These are phyloP conservation scores for Chimonanthus praecox DNA, from an alignment of 164 flowering plant species.

Conservation along the genomic window DNA sequence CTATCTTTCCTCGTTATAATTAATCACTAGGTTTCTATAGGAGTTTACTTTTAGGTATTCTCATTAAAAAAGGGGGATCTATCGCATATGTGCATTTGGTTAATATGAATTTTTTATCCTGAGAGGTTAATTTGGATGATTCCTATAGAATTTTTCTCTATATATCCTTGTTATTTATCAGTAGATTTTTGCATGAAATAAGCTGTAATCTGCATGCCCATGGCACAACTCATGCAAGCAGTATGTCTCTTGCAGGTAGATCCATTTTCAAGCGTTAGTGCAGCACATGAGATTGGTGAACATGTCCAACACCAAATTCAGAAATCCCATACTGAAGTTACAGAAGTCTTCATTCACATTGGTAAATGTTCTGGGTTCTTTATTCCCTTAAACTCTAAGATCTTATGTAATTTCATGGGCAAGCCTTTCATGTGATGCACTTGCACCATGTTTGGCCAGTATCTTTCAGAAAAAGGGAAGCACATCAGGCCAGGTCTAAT, in stretches of 20 bases:
- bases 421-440: neutral
- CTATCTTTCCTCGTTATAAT: too few relatives aligned
- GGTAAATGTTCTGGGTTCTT: constrained; percentile 34
- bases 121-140: neutral
- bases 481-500: neutral
- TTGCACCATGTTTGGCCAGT: neutral
- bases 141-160: neutral
- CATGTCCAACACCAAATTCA: constrained; percentile 68
- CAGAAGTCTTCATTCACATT: constrained; percentile 94
- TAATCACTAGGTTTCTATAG: too few relatives aligned
- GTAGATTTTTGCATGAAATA: neutral
- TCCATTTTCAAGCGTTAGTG: constrained; percentile 88
- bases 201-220: neutral
- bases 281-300: constrained; percentile 85
- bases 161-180: too few relatives aligned
- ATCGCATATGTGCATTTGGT: too few relatives aligned
- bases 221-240: neutral
- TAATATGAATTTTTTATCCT: too few relatives aligned
- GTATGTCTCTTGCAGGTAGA: constrained; percentile 56
- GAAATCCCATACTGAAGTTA: constrained; percentile 55
- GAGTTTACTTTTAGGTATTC: too few relatives aligned
- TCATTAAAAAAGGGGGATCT: too few relatives aligned
- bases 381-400: neutral
- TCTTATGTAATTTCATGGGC: neutral
- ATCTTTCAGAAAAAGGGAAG: too few relatives aligned